Evolutionary conservation across 192 early-diverging fungal genomes (phyloP).

Genomic region (Backusella parvicylindrica): DNA sequence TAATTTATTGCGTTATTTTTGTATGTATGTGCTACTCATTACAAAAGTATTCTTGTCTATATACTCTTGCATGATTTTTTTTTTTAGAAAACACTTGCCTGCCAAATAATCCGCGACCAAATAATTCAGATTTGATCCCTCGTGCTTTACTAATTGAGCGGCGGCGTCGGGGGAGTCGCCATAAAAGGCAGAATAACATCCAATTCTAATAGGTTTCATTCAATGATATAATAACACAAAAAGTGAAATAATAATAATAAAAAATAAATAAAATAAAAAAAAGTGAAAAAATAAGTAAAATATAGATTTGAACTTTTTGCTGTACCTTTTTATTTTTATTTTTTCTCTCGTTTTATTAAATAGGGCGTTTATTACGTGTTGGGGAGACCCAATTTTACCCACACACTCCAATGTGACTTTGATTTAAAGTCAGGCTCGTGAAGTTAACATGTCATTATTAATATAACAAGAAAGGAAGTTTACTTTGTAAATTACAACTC

Average conservation of each 20-base stretch:
- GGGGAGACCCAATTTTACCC: neutral
- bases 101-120: constrained; percentile 64
- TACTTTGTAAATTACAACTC: neutral
- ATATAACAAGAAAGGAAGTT: neutral
- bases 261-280: neutral
- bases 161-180: constrained; percentile 56
- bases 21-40: neutral
- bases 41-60: neutral
- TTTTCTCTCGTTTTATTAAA: constrained; percentile 3
- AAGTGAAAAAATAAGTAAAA: neutral
- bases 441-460: neutral
- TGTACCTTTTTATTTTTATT: too few relatives aligned
- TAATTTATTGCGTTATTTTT: neutral
- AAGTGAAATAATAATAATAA: too few relatives aligned
- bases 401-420: neutral
- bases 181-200: constrained; percentile 55
- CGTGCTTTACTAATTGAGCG: constrained; percentile 47
- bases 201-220: constrained; percentile 46
- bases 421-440: neutral
- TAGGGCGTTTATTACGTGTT: neutral
- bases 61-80: neutral
- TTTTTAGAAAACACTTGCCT: constrained; percentile 30
- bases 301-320: neutral
- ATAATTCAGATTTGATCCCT: constrained; percentile 47
- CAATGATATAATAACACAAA: neutral